Evolutionary conservation across 2,329 filamentous ascomycete species (phyloP), one percentile per base, ranked within the genome.

Genomic region (Pyricularia grisea): DNA sequence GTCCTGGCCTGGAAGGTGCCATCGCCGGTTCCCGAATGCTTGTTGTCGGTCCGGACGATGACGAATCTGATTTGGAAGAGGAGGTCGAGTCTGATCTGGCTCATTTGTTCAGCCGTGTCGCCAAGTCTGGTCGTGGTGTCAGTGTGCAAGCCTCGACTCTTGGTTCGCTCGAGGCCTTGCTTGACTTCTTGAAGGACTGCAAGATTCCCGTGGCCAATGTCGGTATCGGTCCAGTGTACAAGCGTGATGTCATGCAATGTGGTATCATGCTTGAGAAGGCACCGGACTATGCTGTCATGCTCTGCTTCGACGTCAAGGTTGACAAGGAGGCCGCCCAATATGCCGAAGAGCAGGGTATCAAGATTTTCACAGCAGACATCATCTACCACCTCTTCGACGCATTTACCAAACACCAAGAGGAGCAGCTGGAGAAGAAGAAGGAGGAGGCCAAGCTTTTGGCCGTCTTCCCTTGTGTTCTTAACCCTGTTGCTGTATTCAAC

Each of bases 261-360:
- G 94, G 93, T 76, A 91, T 92, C 74, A 99, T 99, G 95, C 79
- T 98, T 76, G 95, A 99, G 81, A 98, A 97, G 83, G 87, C 90
- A 20, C 93, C 93, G 73, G 94, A 99, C 77, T 96, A 90, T 74
- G 95, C 95, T n/a, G 92, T 98, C 78, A 99, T 99, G 95, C 89
- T 99, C 67, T 98, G 95, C 79, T 99, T 99, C 85, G 96, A 99
- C 79, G 95, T 99, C 81, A 98, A 97, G 83, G 92, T 99, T 20
- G 95, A 99, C 82, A 98, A 97, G 80, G 95, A 99, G 77, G 95
- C 95, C 0, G 89, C 91, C 73, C 85, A 87, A 11, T 97, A 98
- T 75, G 95, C 95, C 12, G 93, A 97, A 23, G 93, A 98, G 69
- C 89, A 97, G 71, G 93, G 93, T 67, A 92, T 99, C 82, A 98